phyloP scores from a whole-genome alignment of 306 rosid genomes.

The Lathyrus aphaca region DNA sequence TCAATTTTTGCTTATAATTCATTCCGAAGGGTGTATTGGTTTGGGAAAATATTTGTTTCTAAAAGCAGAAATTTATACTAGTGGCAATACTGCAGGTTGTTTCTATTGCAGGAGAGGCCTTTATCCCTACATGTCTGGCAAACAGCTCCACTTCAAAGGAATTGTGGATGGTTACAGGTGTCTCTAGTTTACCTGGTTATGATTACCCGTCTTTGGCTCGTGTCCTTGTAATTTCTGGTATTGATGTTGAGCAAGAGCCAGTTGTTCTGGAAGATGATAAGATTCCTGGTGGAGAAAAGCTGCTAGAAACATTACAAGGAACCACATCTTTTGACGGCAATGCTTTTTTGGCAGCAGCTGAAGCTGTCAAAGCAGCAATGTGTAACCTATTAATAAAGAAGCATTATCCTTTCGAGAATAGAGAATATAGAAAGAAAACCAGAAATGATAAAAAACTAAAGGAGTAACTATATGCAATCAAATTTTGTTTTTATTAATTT shows the following conservation, averaged over 20 bases:
- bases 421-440: constrained; percentile 79
- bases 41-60: neutral
- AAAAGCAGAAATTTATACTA: constrained; percentile 3
- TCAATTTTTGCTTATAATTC: too few relatives aligned
- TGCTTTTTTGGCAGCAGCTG: constrained; percentile 71
- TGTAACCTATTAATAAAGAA: constrained; percentile 78
- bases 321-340: constrained; percentile 61
- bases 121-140: constrained; percentile 78
- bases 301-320: constrained; percentile 81
- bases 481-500: constrained; percentile 20
- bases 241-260: constrained; percentile 45
- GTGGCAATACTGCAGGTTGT: constrained; percentile 61
- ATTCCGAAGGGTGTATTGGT: neutral
- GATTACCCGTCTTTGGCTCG: constrained; percentile 59
- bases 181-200: constrained; percentile 62
- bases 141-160: constrained; percentile 47
- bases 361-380: constrained; percentile 89
- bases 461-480: constrained; percentile 32
- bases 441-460: constrained; percentile 85
- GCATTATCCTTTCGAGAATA: constrained; percentile 73
- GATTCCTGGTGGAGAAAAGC: constrained; percentile 69
- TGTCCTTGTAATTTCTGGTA: constrained; percentile 61
- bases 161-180: constrained; percentile 89
- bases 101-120: constrained; percentile 62
- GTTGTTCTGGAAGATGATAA: constrained; percentile 57